Base-by-base conservation (phyloP, 2,329 filamentous ascomycete genomes). In the Cordyceps farinosa region DNA sequence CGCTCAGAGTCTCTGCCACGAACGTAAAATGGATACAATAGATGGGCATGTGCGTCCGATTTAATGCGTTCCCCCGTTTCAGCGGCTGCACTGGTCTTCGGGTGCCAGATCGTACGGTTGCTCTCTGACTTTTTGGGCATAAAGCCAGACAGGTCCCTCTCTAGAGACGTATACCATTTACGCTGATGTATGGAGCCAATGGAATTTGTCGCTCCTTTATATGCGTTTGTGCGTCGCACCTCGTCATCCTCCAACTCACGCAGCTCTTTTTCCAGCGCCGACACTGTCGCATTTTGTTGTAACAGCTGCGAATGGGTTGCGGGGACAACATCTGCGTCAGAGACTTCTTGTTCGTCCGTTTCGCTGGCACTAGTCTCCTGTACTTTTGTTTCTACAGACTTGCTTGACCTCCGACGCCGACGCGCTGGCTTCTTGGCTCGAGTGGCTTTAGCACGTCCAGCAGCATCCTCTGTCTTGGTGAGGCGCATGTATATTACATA, bases 111-210 rank as follows among this genome's bases (percentile, higher is more conserved):
- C 32, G 64, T 34, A 32, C 66, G 64, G 13, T 64, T 65, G 17
- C 63, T 65, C 66, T 71, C 57, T 70, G 70, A 29, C 70, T 71
- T 69, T 74, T 75, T n/a, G 5, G 45, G 32, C 17, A 73, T 71
- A 62, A 90, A 89, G 5, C 87, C 87, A 56, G 82, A 86, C 5
- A 79, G 82, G 32, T 70, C 71, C 13, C 85, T 78, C 69, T 91
- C 88, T 1, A 91, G 76, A 11, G 83, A 83, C 22, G 90, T 69
- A 64, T 84, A 89, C 89, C 87, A 91, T 48, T 80, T 78, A 5
- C 88, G 80, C 71, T 90, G 87, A 68, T 90, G 83, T 4, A 90
- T 77, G 44, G 87, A 90, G 6, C 83, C 85, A 47, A 91, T 87
- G 3, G 80, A 83, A 68, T 91, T 91, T 1, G 69, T 78, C 0